Percentiles rank a stretch among this genome's conserved stretches.
Conservation (phyloP, 75 land plant species). For the Picea sitchensis region DNA sequence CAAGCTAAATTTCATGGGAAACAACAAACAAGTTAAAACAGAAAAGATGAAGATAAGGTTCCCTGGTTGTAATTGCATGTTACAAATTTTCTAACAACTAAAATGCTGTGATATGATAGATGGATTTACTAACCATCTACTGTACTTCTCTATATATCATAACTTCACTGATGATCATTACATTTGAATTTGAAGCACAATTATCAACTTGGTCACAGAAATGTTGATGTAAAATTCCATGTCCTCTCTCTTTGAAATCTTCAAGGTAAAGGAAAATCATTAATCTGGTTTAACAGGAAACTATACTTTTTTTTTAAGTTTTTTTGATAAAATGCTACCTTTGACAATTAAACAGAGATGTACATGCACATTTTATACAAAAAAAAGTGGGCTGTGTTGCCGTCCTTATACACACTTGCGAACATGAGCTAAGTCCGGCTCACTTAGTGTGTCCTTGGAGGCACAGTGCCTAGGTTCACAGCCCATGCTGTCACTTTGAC, state of each 20-base stretch:
- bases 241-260: not conserved
- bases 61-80: not conserved
- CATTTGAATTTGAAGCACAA: not conserved
- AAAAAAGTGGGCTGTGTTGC: too few relatives aligned
- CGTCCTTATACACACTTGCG: too few relatives aligned
- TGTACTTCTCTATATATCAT: not conserved
- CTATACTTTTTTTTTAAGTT: not conserved
- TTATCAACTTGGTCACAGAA: not conserved
- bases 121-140: not conserved
- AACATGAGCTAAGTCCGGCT: too few relatives aligned
- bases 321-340: too few relatives aligned
- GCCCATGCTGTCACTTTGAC: too few relatives aligned
- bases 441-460: too few relatives aligned
- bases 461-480: too few relatives aligned
- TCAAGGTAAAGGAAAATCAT: not conserved
- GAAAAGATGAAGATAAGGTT: not conserved
- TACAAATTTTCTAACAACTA: not conserved
- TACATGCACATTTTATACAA: too few relatives aligned
- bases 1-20: slow-evolving; percentile 19
- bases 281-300: not conserved
- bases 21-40: not conserved
- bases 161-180: not conserved
- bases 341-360: too few relatives aligned
- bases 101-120: not conserved
- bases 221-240: not conserved